Conservation (phyloP, 257 asterid species). For the Paulownia fortunei region DNA sequence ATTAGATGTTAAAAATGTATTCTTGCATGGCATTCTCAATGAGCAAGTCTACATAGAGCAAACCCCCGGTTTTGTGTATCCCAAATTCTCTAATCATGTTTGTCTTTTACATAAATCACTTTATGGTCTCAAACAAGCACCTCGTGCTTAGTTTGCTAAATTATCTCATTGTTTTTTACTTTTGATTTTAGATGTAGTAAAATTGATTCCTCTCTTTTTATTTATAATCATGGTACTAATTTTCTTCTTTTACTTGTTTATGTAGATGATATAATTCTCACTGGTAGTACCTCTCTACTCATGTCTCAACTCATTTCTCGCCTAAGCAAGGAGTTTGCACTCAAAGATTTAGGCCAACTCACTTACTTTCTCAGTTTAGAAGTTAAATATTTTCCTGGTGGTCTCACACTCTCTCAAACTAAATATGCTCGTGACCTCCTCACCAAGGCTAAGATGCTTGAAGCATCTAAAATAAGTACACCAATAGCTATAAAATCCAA, state of each 20-base stretch:
- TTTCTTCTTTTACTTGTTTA: neutral
- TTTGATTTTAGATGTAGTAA: constrained; percentile 9
- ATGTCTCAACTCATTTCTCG: neutral
- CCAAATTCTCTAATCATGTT: neutral
- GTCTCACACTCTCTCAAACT: neutral
- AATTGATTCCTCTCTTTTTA: neutral
- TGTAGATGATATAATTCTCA: neutral
- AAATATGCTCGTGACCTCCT: constrained; percentile 18
- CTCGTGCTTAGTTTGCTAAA: neutral
- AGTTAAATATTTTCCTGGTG: neutral
- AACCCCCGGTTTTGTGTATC: neutral
- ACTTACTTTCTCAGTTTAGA: no score
- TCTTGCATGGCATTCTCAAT: neutral
- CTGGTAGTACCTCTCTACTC: neutral
- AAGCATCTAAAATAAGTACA: neutral
- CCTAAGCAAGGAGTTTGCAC: neutral
- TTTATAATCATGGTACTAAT: neutral
- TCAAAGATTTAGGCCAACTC: neutral
- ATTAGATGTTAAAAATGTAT: constrained; percentile 5
- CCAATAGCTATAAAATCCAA: neutral
- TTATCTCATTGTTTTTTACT: neutral
- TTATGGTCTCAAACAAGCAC: no score
- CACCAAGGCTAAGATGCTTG: neutral
- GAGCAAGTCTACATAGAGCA: neutral
- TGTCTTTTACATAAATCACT: neutral